These are phyloP conservation scores for Antitrichia curtipendula DNA, from an alignment of 225 moss, liverwort and hornwort genomes.

Conservation along the genomic window DNA sequence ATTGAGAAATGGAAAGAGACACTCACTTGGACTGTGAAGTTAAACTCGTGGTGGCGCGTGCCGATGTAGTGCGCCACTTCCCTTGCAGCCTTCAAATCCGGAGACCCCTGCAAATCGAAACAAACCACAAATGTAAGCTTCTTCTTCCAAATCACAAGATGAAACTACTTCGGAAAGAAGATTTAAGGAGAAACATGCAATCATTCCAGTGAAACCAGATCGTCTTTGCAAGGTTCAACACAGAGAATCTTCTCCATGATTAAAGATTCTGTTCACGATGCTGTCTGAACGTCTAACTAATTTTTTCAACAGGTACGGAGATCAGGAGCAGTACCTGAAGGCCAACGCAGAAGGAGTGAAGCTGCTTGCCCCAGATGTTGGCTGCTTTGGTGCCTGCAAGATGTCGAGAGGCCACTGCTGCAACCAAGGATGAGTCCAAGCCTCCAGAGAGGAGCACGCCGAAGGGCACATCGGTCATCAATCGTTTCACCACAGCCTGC, in stretches of 20 bases:
- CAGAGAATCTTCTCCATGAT: background rate
- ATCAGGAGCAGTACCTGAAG: slow-evolving; percentile 12
- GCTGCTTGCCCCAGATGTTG: slow-evolving; percentile 59
- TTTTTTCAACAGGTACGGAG: background rate
- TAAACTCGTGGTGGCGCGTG: slow-evolving; percentile 65
- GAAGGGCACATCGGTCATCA: slow-evolving; percentile 88
- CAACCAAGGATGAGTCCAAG: slow-evolving; percentile 71
- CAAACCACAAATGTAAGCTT: background rate
- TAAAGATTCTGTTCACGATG: background rate
- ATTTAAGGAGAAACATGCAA: background rate
- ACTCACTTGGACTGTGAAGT: slow-evolving; percentile 74
- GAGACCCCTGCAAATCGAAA: slow-evolving; percentile 45
- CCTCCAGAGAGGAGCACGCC: slow-evolving; percentile 83
- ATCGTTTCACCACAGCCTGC: slow-evolving; percentile 64
- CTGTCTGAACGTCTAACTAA: too few species aligned
- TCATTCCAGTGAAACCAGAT: background rate
- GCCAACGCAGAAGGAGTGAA: slow-evolving; percentile 81
- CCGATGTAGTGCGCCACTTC: slow-evolving; percentile 69
- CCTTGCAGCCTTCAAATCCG: slow-evolving; percentile 66
- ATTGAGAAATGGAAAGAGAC: background rate
- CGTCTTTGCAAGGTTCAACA: background rate
- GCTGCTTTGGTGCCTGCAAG: slow-evolving; percentile 59
- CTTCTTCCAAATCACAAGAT: background rate
- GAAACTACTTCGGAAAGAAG: background rate
- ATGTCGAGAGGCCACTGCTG: slow-evolving; percentile 65